Percentiles rank a stretch among this genome's conserved stretches.
These are phyloP conservation scores for Didymosphaeria variabile DNA, from an alignment of 2,329 filamentous ascomycete genomes.

Conservation along the genomic window DNA sequence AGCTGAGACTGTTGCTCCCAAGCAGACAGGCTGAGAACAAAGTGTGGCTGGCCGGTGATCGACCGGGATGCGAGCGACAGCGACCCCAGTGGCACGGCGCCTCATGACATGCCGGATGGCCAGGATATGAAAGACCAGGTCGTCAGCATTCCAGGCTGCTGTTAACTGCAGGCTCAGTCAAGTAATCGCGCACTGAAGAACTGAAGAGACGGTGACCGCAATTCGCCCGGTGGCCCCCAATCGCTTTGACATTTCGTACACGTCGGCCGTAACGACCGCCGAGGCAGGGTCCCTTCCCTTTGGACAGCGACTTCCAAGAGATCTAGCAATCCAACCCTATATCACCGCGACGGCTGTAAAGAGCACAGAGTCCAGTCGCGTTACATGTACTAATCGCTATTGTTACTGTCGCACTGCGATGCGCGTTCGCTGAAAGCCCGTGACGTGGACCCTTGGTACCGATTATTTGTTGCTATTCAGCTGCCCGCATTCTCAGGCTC, in stretches of 20 bases:
- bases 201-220: neutral
- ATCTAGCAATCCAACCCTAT: conserved; percentile 16
- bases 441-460: conserved; percentile 12
- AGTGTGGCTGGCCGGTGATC: conserved; percentile 21
- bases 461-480: conserved; percentile 14
- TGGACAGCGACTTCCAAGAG: conserved; percentile 1
- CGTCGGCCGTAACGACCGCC: conserved; percentile 2
- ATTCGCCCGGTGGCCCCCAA: conserved; percentile 8
- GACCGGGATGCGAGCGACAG: conserved; percentile 22
- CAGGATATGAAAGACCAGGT: conserved; percentile 11
- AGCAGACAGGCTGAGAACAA: conserved; percentile 3
- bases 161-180: neutral
- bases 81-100: conserved; percentile 15
- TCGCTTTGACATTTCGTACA: conserved; percentile 6
- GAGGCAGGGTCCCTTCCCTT: conserved; percentile 11
- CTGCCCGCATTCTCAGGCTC: conserved; percentile 21
- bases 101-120: neutral
- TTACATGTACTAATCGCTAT: neutral
- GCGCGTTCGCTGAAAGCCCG: conserved; percentile 26
- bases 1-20: neutral
- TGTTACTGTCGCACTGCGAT: conserved; percentile 19
- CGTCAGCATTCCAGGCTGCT: neutral
- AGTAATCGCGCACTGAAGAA: conserved; percentile 1
- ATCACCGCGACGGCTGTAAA: neutral
- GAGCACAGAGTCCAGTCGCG: too few relatives aligned